These are phyloP conservation scores for Hylodesmum podocarpum DNA, from an alignment of 306 rosid species.

Conservation along the genomic window DNA sequence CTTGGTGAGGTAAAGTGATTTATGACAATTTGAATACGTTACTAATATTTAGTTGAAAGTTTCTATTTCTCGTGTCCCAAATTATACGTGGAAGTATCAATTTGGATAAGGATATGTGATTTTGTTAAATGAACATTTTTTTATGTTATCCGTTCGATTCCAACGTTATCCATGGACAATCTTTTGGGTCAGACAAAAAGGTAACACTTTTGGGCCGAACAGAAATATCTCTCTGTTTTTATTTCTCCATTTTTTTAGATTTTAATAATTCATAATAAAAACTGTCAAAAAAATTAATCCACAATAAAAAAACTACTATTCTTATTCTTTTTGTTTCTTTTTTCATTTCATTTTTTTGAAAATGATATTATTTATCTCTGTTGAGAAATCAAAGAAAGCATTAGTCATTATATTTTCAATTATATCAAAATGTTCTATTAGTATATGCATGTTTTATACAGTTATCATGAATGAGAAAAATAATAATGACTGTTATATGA, in stretches of 20 bases:
- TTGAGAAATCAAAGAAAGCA: background rate
- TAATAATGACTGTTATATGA: background rate
- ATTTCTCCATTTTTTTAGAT: background rate
- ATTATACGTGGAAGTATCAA: background rate
- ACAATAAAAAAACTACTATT: background rate
- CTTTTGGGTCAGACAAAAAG: background rate
- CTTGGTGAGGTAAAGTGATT: background rate
- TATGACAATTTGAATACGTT: background rate
- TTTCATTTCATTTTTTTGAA: background rate
- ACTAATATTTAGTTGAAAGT: background rate
- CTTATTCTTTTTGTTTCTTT: background rate
- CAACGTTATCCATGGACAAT: background rate
- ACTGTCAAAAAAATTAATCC: too few relatives aligned
- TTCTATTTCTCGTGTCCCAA: background rate
- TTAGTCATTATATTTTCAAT: background rate
- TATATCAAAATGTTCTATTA: background rate
- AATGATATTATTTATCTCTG: background rate
- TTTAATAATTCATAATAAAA: background rate
- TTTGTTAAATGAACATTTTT: background rate
- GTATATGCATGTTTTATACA: background rate
- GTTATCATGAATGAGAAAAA: background rate
- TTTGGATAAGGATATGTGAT: background rate
- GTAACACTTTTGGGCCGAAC: background rate
- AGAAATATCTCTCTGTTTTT: background rate
- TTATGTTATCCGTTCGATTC: background rate